Base-by-base conservation (phyloP, 768 basidiomycete species). In the Auriculariales sp. region DNA sequence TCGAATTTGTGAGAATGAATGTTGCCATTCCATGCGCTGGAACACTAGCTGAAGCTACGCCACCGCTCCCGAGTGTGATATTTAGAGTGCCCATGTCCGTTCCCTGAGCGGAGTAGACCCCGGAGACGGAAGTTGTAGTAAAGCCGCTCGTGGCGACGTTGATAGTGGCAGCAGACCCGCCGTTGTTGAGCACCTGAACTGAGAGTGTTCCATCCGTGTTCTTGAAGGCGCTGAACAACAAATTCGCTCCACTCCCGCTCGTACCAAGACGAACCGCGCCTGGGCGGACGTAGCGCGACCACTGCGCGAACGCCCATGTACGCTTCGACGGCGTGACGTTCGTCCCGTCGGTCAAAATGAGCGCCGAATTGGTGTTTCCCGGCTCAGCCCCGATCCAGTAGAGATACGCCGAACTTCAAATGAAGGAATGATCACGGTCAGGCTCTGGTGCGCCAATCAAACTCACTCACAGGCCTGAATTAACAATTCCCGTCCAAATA, bases 281-380 rank as follows among this genome's bases (percentile, higher is more conserved):
- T 27, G 52, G 52, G 10, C 49, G 36, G 28, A 53, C 48, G 49
- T 31, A 53, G 19, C 52, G 36, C 24, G 44, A 49, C 48, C 49
- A 53, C 31, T 28, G 19, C n/a, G 52, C 52, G 25, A 53, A 49
- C 11, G 52, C 52, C 52, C 52, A 53, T 4, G 50, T 48, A 10
- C 52, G 48, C n/a, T 42, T 46, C 10, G 49, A 50, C 9, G 49
- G 35, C 15, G 35, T 31, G 14, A 33, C 24, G n/a, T 29, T 44
- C n/a, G 36, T 46, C 14, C 48, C 48, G n/a, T 27, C 29, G 24
- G 31, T 49, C 19, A 32, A 22, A 24, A 53, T 44, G 39, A 49
- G 35, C 24, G 29, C 42, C 28, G 32, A 42, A n/a, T 49, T 30
- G n/a, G 36, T 45, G 3, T 30, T 44, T 28, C 46, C 39, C 29